A percentile compares a stretch with the other conserved stretches of the same genome.
Evolutionary conservation across 257 asterid species (phyloP).

Genomic region (Primulina tabacum): DNA sequence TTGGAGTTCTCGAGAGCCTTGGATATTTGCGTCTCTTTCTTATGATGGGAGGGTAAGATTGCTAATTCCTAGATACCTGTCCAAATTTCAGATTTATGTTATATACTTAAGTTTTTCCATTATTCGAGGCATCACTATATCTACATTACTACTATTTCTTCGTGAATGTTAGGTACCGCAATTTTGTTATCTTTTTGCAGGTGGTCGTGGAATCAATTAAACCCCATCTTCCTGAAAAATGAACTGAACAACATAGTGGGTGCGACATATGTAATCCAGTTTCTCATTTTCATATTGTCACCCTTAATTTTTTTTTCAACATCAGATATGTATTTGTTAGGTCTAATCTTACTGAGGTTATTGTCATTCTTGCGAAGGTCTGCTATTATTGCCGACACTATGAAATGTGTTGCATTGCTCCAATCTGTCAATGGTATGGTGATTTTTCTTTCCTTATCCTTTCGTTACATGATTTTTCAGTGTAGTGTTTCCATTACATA

Average conservation of each 20-base stretch:
- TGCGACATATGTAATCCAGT: constrained; percentile 21
- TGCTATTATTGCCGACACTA: constrained; percentile 19
- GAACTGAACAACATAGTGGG: constrained; percentile 29
- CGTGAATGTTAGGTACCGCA: constrained; percentile 9
- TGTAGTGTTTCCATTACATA: constrained; percentile 7
- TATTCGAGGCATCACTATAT: neutral
- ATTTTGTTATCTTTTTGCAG: constrained; percentile 38
- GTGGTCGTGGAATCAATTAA: constrained; percentile 95
- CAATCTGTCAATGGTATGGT: constrained; percentile 19
- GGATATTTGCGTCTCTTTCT: constrained; percentile 94
- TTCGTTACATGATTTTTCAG: constrained; percentile 8
- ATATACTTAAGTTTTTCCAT: neutral
- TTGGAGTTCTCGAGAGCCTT: constrained; percentile 97
- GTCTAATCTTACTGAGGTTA: constrained; percentile 22
- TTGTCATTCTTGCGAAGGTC: constrained; percentile 14
- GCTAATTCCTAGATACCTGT: constrained; percentile 10
- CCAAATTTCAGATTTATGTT: neutral
- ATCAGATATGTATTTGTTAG: constrained; percentile 19
- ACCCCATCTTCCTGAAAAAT: constrained; percentile 65
- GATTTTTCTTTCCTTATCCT: constrained; percentile 1
- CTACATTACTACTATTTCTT: neutral
- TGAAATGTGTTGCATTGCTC: constrained; percentile 13
- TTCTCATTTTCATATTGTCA: constrained; percentile 1
- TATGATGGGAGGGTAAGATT: constrained; percentile 95
- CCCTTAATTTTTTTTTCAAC: neutral